These are phyloP conservation scores for Globisporangium splendens DNA, from an alignment of 352 stramenopile species.

Conservation along the genomic window DNA sequence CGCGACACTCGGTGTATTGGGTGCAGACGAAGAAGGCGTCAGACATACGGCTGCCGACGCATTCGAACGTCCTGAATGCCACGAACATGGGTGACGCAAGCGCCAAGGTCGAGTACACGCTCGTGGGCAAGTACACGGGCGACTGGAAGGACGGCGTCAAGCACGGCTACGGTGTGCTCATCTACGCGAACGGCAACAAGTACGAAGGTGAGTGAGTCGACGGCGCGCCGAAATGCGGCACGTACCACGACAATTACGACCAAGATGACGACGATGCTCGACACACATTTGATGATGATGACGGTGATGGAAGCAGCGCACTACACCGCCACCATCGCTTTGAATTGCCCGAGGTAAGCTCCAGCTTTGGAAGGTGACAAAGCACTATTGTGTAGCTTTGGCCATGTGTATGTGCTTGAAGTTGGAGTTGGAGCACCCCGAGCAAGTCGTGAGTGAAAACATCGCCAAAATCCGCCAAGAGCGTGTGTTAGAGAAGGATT, in stretches of 20 bases:
- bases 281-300: neutral
- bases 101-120: conserved; percentile 55
- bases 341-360: conserved; percentile 52
- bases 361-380: neutral
- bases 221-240: conserved; percentile 71
- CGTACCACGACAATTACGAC: conserved; percentile 43
- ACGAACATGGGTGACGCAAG: conserved; percentile 23
- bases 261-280: conserved; percentile 13
- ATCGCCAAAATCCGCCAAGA: conserved; percentile 69
- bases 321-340: conserved; percentile 37
- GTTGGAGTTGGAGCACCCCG: conserved; percentile 65
- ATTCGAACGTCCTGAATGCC: conserved; percentile 24
- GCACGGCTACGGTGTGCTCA: conserved; percentile 88
- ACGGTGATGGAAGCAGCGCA: conserved; percentile 4
- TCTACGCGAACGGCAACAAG: conserved; percentile 89
- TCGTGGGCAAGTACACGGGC: conserved; percentile 88
- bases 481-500: conserved; percentile 44
- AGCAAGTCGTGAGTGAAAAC: conserved; percentile 73
- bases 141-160: conserved; percentile 92
- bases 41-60: conserved; percentile 24
- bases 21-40: conserved; percentile 41
- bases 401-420: conserved; percentile 10
- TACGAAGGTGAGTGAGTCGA: conserved; percentile 88
- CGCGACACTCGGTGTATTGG: conserved; percentile 80
- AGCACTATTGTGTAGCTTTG: neutral